Evolutionary conservation across 176 grass and related monocot species (phyloP), one percentile per base, ranked within the genome.

Genomic region (Zizania latifolia): DNA sequence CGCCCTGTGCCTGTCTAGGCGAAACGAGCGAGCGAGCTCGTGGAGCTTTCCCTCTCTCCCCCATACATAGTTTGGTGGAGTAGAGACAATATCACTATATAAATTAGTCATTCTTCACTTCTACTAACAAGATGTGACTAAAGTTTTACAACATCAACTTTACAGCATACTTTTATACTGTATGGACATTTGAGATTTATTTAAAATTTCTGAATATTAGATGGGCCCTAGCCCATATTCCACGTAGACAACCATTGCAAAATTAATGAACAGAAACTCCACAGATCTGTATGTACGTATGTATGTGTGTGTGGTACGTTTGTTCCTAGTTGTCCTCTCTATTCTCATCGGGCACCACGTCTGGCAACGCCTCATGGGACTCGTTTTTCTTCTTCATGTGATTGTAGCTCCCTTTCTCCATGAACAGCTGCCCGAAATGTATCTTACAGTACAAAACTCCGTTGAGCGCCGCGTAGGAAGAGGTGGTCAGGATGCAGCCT

Each of bases 391-490:
- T 98, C 62, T 80, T 90, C 78, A 98, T 74, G 82, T 98, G 89
- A 62, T 22, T 94, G 75, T 98, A 98, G 88, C 94, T 98, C 44
- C 94, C 94, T 76, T 94, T 98, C 91, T 98, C 94, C 88, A 89
- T 94, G 86, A 98, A 98, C 32, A 98, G 75, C 79, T 98, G 94
- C 15, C 17, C 50, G 41, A 98, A 98, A 82, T 98, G 94, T 76
- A 93, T 93, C 88, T 92, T 98, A 86, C 94, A 98, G 89, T 89
- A 98, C 68, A 98, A 85, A 53, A 88, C 87, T 53, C 94, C 94
- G 29, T 98, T 87, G 36, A 98, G 91, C 19, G 94, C 94, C 5
- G 94, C 94, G 46, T 98, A 98, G 68, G 88, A 93, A n/a, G 86
- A 92, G 22, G 88, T 81, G 57, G 85, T 97, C 36, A 97, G 81